phyloP scores from a whole-genome alignment of 2,329 filamentous ascomycete species.

The Blastomyces percursus region DNA sequence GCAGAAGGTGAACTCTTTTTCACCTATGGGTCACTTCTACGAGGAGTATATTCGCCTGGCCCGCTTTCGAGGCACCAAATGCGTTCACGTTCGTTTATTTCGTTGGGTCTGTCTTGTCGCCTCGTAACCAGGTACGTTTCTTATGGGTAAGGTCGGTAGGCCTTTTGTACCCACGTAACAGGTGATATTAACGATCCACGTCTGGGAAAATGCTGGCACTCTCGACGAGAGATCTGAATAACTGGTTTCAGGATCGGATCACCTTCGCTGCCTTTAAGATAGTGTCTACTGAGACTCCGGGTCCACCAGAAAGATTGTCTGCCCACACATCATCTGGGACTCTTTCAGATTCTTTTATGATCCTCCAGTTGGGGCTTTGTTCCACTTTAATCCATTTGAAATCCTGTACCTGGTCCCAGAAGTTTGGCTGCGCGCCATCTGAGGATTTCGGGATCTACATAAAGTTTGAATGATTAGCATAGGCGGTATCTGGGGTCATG shows the following conservation, averaged over 20 bases:
- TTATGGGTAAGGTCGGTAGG: neutral
- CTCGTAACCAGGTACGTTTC: neutral
- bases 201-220: neutral
- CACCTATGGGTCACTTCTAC: neutral
- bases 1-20: neutral
- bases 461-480: neutral
- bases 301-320: conserved; percentile 53
- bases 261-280: conserved; percentile 43
- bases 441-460: conserved; percentile 24
- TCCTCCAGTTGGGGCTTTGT: conserved; percentile 76
- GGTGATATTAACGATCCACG: neutral
- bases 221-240: neutral
- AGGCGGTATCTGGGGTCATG: neutral
- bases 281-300: conserved; percentile 51
- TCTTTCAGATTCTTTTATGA: conserved; percentile 51
- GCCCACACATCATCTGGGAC: conserved; percentile 58
- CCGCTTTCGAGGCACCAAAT: neutral
- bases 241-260: conserved; percentile 13
- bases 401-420: conserved; percentile 87
- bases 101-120: neutral
- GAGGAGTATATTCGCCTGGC: neutral
- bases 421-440: conserved; percentile 41
- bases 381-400: conserved; percentile 93
- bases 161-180: neutral
- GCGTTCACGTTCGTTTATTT: neutral